These are phyloP conservation scores for Cystobasidium onofrii DNA, from an alignment of 768 basidiomycete species.

Conservation along the genomic window DNA sequence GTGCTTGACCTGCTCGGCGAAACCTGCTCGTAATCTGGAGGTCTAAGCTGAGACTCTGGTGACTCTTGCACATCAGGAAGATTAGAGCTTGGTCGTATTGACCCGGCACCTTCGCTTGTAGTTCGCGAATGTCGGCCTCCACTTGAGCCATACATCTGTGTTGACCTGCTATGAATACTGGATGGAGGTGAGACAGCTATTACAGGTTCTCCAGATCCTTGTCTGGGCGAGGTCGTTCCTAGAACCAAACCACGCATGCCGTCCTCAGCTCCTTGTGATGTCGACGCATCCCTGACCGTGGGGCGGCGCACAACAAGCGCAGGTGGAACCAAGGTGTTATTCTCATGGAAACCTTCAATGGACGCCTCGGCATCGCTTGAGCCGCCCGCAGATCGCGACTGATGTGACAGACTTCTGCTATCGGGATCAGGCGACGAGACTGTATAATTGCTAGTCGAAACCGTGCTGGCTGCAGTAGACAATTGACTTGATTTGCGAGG, in stretches of 20 bases:
- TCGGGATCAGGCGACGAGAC: slow-evolving; percentile 1
- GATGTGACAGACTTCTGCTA: not conserved
- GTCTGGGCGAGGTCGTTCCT: not conserved
- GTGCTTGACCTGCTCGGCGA: not conserved
- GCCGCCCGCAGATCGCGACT: not conserved
- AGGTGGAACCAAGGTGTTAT: not conserved
- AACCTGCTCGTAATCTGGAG: not conserved
- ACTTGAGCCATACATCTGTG: not conserved
- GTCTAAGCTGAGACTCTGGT: not conserved
- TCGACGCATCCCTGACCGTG: not conserved
- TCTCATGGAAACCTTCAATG: not conserved
- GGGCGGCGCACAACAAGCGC: not conserved
- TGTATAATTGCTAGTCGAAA: not conserved
- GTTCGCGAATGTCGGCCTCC: not conserved
- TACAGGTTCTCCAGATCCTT: not conserved
- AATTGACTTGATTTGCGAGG: slow-evolving; percentile 29
- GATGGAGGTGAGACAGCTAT: not conserved
- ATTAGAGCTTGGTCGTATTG: not conserved
- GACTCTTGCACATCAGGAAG: slow-evolving; percentile 21
- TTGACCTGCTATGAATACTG: not conserved
- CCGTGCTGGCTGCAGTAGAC: slow-evolving; percentile 11
- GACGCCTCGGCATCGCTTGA: not conserved
- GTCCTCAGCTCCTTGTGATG: not conserved
- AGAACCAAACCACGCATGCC: no score
- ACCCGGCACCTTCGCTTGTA: slow-evolving; percentile 17